Evolutionary conservation across 1,139 yeast species (phyloP), one percentile per base, ranked within the genome.

Genomic region (Magnusiomyces fungicola): DNA sequence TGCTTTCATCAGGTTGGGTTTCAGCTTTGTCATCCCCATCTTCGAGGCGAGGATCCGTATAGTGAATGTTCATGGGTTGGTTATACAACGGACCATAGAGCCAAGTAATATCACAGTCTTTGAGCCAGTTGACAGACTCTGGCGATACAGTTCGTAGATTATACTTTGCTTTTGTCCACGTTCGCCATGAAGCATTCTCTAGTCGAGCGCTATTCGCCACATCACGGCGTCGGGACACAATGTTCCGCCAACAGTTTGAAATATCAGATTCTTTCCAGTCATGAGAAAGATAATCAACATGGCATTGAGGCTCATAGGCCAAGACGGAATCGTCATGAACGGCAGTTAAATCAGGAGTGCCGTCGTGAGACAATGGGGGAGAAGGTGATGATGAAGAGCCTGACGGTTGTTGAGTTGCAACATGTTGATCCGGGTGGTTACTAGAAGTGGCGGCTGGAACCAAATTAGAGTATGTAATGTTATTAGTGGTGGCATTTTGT

Each of bases 241-340:
- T 85, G 65, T 92, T 92, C 56, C 96, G 75, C 98, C 98, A 92
- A 36, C 96, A 87, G 58, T 86, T 86, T 14, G 95, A 85, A 38
- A 92, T 87, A 65, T 92, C 98, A 3, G 81, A 72, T 57, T 90
- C 97, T 60, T 88, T 88, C 98, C 98, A 92, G 63, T 92, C 78
- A 64, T 92, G 96, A 3, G 96, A 86, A 43, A 92, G 74, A 66
- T 92, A 92, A 69, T 92, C 98, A 16, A 92, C 98, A 62, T 90
- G 97, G 48, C 83, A 77, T 45, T 84, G 78, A 4, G 97, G 97
- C 61, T 86, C 95, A 56, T 79, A 78, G 48, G 78, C 78, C 36
- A 90, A 74, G 59, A 85, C 95, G 27, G 81, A 79, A 67, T 92
- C 98, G 67, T 92, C 98, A 60, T 85, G 60, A 24, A 67, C 65